Percentiles rank a stretch among this genome's conserved stretches.
These are phyloP conservation scores for Fonsecaea pedrosoi DNA, from an alignment of 2,329 filamentous ascomycete species.

Conservation along the genomic window DNA sequence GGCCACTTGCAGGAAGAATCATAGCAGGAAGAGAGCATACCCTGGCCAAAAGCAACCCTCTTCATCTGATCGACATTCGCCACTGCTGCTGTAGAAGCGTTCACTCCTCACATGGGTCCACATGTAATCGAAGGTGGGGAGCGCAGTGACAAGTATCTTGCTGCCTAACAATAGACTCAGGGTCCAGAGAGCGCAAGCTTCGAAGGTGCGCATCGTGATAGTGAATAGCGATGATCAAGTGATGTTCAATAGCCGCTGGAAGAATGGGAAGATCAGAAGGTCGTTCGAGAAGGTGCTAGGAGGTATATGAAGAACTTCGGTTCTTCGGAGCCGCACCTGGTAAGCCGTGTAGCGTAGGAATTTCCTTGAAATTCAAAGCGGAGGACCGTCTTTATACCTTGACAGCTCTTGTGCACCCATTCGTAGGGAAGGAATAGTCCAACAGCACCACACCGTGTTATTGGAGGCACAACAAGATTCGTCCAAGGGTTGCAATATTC, in stretches of 20 bases:
- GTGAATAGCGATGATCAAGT: background rate
- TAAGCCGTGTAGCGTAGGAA: conserved; percentile 21
- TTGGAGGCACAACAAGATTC: conserved; percentile 16
- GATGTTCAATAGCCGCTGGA: background rate
- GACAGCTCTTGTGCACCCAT: conserved; percentile 26
- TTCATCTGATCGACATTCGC: background rate
- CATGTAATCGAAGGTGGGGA: conserved; percentile 27
- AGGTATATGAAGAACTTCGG: conserved; percentile 16
- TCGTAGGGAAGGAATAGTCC: conserved; percentile 9
- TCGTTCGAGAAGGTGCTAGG: background rate
- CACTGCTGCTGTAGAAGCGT: conserved; percentile 4
- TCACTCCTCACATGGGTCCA: conserved; percentile 18
- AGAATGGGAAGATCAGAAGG: background rate
- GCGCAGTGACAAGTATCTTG: conserved; percentile 21
- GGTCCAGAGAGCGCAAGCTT: conserved; percentile 8
- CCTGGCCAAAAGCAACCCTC: conserved; percentile 15
- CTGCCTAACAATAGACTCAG: conserved; percentile 15
- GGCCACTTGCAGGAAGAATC: background rate
- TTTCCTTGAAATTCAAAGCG: conserved; percentile 19
- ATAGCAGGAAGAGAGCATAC: background rate
- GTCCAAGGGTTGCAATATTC: conserved; percentile 20
- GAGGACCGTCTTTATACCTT: conserved; percentile 4
- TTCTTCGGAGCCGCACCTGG: conserved; percentile 7
- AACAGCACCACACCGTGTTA: conserved; percentile 6
- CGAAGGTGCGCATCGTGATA: conserved; percentile 15